A percentile compares a stretch with the other conserved stretches of the same genome.
These are phyloP conservation scores for Paraurostyla sp. DNA, from an alignment of 73 alveolate genomes.

Conservation along the genomic window DNA sequence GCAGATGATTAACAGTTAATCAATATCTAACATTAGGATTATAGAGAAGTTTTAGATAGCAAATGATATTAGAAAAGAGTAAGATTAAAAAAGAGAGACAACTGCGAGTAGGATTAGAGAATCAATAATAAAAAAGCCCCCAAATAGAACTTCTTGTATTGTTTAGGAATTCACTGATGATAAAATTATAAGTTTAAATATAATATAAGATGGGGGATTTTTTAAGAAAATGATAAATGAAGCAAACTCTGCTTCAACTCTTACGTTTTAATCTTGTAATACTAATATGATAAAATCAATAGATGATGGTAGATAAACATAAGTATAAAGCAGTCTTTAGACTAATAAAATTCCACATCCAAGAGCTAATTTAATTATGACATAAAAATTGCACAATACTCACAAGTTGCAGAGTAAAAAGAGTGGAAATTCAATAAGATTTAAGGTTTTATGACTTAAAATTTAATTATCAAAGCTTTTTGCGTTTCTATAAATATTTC, in stretches of 20 bases:
- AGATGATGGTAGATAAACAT: no score
- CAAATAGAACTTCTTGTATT: no score
- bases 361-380: no score
- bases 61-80: background rate
- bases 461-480: background rate
- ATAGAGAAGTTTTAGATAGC: background rate
- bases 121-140: constrained; percentile 23
- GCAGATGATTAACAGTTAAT: background rate
- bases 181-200: background rate
- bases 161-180: background rate
- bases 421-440: no score
- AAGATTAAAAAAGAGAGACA: background rate
- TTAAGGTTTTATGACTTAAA: background rate
- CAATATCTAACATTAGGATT: background rate
- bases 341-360: no score
- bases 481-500: background rate
- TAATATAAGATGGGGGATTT: background rate
- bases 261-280: background rate
- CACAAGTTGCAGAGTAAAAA: no score
- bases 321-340: no score
- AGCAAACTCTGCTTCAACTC: background rate
- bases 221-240: background rate
- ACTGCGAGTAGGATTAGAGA: constrained; percentile 30
- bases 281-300: background rate
- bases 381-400: no score